Percentiles rank a stretch among this genome's conserved stretches.
Conservation (phyloP, 2,329 filamentous ascomycete genomes). For the Massarina eburnea region DNA sequence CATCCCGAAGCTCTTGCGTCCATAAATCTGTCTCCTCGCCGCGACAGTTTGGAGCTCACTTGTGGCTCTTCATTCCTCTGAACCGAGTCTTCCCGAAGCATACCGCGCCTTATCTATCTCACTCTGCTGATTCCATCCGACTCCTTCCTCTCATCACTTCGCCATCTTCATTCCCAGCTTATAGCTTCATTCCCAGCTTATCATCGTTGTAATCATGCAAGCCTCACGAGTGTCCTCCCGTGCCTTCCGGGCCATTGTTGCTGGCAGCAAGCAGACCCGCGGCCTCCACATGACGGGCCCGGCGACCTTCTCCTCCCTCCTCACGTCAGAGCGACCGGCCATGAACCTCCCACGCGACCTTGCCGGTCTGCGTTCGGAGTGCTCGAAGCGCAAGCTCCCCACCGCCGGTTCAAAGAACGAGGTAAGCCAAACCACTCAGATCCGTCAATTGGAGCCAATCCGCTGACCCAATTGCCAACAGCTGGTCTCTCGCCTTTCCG, state of each 20-base stretch:
- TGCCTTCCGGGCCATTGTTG: slow-evolving; percentile 46
- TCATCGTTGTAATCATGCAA: slow-evolving; percentile 37
- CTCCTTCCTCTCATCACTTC: slow-evolving; percentile 4
- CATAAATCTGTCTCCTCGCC: not conserved
- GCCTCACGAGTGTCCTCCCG: slow-evolving; percentile 47
- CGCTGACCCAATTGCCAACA: slow-evolving; percentile 21
- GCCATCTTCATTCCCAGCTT: not conserved
- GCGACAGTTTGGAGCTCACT: not conserved
- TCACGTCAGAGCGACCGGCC: slow-evolving; percentile 54
- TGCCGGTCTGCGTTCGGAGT: slow-evolving; percentile 54
- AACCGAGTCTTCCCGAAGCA: not conserved
- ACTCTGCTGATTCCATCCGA: slow-evolving; percentile 5
- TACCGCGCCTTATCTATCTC: slow-evolving; percentile 3
- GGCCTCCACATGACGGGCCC: slow-evolving; percentile 63
- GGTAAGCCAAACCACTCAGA: slow-evolving; percentile 36
- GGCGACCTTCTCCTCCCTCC: slow-evolving; percentile 55
- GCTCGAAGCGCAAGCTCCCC: slow-evolving; percentile 52
- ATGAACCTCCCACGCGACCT: slow-evolving; percentile 55
- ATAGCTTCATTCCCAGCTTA: not conserved
- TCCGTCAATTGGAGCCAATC: slow-evolving; percentile 1
- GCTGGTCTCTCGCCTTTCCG: slow-evolving; percentile 56
- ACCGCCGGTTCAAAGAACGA: slow-evolving; percentile 52
- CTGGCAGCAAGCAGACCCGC: slow-evolving; percentile 46
- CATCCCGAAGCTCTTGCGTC: not conserved
- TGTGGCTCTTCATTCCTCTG: not conserved